Evolutionary conservation across 2,329 filamentous ascomycete species (phyloP), one percentile per base, ranked within the genome.

Genomic region (Hymenoscyphus infarciens): DNA sequence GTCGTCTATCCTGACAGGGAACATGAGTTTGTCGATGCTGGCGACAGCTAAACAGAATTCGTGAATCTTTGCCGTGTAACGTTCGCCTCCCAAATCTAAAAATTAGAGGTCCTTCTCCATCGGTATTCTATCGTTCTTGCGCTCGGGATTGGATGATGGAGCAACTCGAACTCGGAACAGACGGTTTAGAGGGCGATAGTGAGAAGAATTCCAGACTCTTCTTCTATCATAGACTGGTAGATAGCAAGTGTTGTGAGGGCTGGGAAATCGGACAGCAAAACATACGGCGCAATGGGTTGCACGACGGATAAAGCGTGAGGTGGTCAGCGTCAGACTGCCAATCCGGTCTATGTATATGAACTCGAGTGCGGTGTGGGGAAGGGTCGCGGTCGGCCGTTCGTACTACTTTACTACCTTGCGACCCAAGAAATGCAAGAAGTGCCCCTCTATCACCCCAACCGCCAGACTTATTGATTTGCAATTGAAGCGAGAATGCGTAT

Each of bases 201-300:
- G 60, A 67, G 72, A 75, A 75, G 72, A 76, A 76, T 75, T 66
- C 73, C 75, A 72, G 74, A 75, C 69, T 67, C 75, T 74, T 71
- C 72, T 67, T 71, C 69, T 71, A 69, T 63, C 61, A 61, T 63
- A 61, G 63, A 71, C 66, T 70, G 71, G 39, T 63, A 69, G 71
- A 70, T 68, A 71, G 66, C 57, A 68, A 68, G 66, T 57, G 66
- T 66, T 66, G 65, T 63, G 56, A 64, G 56, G 58, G 61, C 19
- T 19, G 38, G 63, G 62, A 62, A 45, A 59, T 52, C 54, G 60
- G 57, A 45, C 57, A 63, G 61, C 54, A 68, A 61, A 45, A 68
- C 60, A 63, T 39, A 62, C 49, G 56, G 57, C 61, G 57, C 60
- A 65, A 52, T 60, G 42, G 61, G 62, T 61, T 61, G 54, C 56